A percentile compares a stretch with the other conserved stretches of the same genome.
Conservation (phyloP, 2,329 filamentous ascomycete species). For the Penicillium polonicum region DNA sequence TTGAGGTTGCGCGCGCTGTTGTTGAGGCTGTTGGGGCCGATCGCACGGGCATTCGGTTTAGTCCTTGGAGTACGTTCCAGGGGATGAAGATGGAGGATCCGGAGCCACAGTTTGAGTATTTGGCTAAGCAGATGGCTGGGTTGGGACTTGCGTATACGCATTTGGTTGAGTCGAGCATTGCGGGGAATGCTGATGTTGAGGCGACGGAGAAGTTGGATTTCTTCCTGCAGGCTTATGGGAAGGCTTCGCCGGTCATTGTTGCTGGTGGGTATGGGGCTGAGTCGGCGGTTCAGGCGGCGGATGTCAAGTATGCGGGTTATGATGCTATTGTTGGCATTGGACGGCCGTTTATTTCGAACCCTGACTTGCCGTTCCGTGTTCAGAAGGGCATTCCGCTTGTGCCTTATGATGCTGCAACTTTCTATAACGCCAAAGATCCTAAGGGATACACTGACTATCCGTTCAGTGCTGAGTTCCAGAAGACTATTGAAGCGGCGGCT, state of each 20-base stretch:
- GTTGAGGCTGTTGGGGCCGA: slow-evolving; percentile 47
- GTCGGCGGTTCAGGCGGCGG: slow-evolving; percentile 40
- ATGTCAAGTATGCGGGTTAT: slow-evolving; percentile 31
- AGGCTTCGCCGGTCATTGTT: slow-evolving; percentile 50
- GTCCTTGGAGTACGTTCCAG: slow-evolving; percentile 43
- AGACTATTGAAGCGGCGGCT: slow-evolving; percentile 23
- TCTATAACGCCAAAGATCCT: slow-evolving; percentile 40
- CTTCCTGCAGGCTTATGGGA: slow-evolving; percentile 44
- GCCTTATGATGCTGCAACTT: slow-evolving; percentile 41
- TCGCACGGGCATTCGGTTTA: slow-evolving; percentile 49
- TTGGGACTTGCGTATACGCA: slow-evolving; percentile 62
- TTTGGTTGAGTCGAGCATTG: slow-evolving; percentile 58
- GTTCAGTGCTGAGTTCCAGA: slow-evolving; percentile 36
- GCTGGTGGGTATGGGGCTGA: slow-evolving; percentile 49
- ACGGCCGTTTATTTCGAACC: slow-evolving; percentile 46
- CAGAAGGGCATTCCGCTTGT: slow-evolving; percentile 39
- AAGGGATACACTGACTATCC: slow-evolving; percentile 44
- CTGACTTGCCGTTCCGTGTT: slow-evolving; percentile 47
- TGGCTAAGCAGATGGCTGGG: slow-evolving; percentile 52
- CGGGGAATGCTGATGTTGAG: slow-evolving; percentile 33
- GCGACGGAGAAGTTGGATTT: slow-evolving; percentile 42
- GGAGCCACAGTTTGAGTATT: slow-evolving; percentile 61
- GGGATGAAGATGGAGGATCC: slow-evolving; percentile 62
- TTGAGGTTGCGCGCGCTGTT: slow-evolving; percentile 52
- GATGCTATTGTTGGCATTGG: slow-evolving; percentile 43